These are phyloP conservation scores for Starmerella davenportii DNA, from an alignment of 805 yeast genomes.

Conservation along the genomic window DNA sequence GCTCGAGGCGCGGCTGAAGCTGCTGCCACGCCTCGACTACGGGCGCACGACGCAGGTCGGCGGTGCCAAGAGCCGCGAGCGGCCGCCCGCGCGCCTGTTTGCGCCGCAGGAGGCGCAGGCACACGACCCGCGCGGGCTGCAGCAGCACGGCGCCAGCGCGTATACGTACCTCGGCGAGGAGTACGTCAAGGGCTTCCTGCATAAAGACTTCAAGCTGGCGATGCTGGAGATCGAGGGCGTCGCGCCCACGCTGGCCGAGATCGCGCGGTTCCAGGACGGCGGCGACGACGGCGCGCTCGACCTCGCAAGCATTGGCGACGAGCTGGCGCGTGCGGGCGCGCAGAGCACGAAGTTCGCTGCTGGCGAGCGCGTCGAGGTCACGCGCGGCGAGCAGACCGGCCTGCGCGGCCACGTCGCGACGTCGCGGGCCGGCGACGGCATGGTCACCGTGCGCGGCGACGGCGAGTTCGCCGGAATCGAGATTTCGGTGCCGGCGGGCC, in stretches of 20 bases:
- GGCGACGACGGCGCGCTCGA: constrained; percentile 77
- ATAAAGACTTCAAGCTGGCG: constrained; percentile 70
- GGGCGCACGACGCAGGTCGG: constrained; percentile 32
- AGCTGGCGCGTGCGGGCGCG: constrained; percentile 44
- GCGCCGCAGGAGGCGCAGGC: constrained; percentile 76
- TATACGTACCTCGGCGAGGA: constrained; percentile 74
- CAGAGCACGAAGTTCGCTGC: constrained; percentile 58
- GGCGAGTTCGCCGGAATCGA: constrained; percentile 35
- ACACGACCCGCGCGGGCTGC: constrained; percentile 55
- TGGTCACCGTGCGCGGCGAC: constrained; percentile 33
- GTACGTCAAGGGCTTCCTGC: constrained; percentile 72
- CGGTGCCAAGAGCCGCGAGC: constrained; percentile 34
- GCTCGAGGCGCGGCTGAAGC: constrained; percentile 77
- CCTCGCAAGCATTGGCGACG: constrained; percentile 66
- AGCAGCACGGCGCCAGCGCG: constrained; percentile 36
- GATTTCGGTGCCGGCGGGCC: constrained; percentile 65
- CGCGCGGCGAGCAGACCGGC: constrained; percentile 85
- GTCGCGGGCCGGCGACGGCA: constrained; percentile 33
- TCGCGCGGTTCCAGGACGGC: constrained; percentile 41
- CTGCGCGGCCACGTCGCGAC: constrained; percentile 67
- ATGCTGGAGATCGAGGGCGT: constrained; percentile 62
- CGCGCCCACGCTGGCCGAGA: constrained; percentile 72
- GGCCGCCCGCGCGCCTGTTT: constrained; percentile 76
- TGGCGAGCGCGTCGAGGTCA: constrained; percentile 83
- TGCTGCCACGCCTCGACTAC: constrained; percentile 87